These are phyloP conservation scores for Coniferiporia sulphurascens DNA, from an alignment of 1,284 basidiomycete species.

Conservation along the genomic window DNA sequence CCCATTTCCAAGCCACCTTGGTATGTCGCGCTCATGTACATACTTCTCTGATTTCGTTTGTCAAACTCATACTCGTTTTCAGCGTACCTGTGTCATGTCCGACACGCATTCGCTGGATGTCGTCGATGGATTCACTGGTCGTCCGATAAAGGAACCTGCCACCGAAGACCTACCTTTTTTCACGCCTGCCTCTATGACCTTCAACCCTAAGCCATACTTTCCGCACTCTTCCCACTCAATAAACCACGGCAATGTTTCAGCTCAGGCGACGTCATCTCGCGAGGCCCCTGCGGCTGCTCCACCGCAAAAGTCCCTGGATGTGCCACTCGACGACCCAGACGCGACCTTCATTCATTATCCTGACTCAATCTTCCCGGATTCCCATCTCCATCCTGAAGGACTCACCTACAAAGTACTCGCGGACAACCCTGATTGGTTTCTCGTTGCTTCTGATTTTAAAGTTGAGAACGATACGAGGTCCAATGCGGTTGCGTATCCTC, in stretches of 20 bases:
- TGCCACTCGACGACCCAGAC: slow-evolving; percentile 52
- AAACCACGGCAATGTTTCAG: slow-evolving; percentile 22
- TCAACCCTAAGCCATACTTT: slow-evolving; percentile 54
- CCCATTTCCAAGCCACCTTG: neutral
- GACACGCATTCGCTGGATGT: neutral
- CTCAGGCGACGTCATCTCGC: slow-evolving; percentile 25
- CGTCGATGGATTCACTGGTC: slow-evolving; percentile 17
- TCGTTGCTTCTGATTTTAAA: slow-evolving; percentile 61
- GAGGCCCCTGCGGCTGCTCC: slow-evolving; percentile 33
- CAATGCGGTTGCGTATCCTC: slow-evolving; percentile 58
- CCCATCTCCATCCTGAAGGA: slow-evolving; percentile 56
- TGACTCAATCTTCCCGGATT: slow-evolving; percentile 57
- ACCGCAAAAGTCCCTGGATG: slow-evolving; percentile 58
- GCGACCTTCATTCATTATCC: slow-evolving; percentile 68
- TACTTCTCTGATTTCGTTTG: neutral
- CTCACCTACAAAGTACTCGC: slow-evolving; percentile 65
- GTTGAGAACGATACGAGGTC: slow-evolving; percentile 42
- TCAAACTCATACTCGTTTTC: neutral
- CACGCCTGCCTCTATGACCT: slow-evolving; percentile 51
- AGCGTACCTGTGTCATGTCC: neutral
- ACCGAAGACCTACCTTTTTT: slow-evolving; percentile 49
- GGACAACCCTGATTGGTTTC: slow-evolving; percentile 70
- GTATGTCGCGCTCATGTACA: neutral
- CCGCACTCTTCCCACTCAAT: slow-evolving; percentile 30
- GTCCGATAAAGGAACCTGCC: slow-evolving; percentile 43